Conservation (phyloP, 495 filamentous ascomycete genomes). For the Collariella sp. region DNA sequence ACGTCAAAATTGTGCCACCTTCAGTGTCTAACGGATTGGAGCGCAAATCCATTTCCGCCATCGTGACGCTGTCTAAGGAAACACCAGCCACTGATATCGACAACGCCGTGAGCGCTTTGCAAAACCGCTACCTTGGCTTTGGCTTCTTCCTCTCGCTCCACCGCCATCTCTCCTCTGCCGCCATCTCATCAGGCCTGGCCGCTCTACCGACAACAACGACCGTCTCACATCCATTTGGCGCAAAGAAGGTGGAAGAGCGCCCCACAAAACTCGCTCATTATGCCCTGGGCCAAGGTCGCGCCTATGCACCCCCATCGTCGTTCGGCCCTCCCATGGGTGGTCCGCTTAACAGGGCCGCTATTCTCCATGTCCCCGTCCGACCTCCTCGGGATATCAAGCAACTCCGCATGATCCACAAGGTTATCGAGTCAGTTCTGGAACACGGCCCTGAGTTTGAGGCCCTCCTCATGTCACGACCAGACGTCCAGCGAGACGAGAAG, state of each 20-base stretch:
- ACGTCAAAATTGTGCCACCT: conserved; percentile 59
- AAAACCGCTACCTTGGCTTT: conserved; percentile 79
- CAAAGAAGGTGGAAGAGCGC: conserved; percentile 53
- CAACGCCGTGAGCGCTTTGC: conserved; percentile 61
- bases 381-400: conserved; percentile 71
- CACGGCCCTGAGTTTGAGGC: conserved; percentile 89
- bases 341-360: conserved; percentile 36
- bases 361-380: conserved; percentile 63
- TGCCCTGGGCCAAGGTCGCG: conserved; percentile 53
- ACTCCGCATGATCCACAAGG: conserved; percentile 79
- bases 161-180: conserved; percentile 76
- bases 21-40: conserved; percentile 45
- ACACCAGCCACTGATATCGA: conserved; percentile 83
- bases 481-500: conserved; percentile 73
- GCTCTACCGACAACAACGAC: conserved; percentile 43
- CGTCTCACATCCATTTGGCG: conserved; percentile 70
- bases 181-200: conserved; percentile 49
- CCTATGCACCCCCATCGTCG: conserved; percentile 73
- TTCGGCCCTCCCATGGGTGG: conserved; percentile 45
- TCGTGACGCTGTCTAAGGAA: conserved; percentile 77
- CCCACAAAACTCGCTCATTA: conserved; percentile 46
- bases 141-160: conserved; percentile 78
- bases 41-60: conserved; percentile 69
- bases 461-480: conserved; percentile 73
- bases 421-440: conserved; percentile 66